Percentiles rank a stretch among this genome's conserved stretches.
phyloP scores from a whole-genome alignment of 2,329 filamentous ascomycete genomes.

The Ceratocystis eucalypticola region DNA sequence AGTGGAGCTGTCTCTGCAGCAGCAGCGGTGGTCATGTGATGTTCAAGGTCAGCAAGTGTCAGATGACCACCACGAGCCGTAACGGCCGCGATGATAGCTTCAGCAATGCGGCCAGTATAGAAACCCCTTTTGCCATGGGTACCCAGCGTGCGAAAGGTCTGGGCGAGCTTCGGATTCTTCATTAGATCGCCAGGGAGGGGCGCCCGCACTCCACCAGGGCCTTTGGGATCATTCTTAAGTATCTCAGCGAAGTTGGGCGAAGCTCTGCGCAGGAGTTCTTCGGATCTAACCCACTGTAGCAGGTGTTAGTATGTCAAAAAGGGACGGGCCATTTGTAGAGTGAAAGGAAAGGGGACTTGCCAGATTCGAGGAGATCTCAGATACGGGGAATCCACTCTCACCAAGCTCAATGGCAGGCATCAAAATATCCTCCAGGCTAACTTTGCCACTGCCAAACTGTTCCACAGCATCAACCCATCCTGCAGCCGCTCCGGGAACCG shows the following conservation, averaged over 20 bases:
- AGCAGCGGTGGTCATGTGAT: constrained; percentile 52
- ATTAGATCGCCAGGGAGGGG: constrained; percentile 76
- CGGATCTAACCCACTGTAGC: constrained; percentile 55
- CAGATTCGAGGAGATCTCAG: constrained; percentile 56
- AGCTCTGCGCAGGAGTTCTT: constrained; percentile 50
- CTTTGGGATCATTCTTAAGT: constrained; percentile 61
- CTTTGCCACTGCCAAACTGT: constrained; percentile 75
- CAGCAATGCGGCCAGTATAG: constrained; percentile 71
- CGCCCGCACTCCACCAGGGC: constrained; percentile 55
- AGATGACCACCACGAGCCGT: constrained; percentile 63
- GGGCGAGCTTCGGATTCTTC: constrained; percentile 67
- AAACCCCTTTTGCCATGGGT: constrained; percentile 78
- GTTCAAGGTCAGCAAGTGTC: constrained; percentile 63
- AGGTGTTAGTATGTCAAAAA: constrained; percentile 3
- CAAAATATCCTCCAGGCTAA: constrained; percentile 64
- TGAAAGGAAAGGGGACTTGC: constrained; percentile 36
- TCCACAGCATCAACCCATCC: constrained; percentile 87
- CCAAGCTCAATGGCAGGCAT: constrained; percentile 71
- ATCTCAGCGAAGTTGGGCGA: constrained; percentile 82
- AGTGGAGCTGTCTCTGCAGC: constrained; percentile 65
- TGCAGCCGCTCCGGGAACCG: constrained; percentile 77
- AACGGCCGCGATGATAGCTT: constrained; percentile 67
- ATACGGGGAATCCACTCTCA: constrained; percentile 81
- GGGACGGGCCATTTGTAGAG: neutral
- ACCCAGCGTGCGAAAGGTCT: constrained; percentile 67